Percentiles rank a stretch among this genome's conserved stretches.
phyloP scores from a whole-genome alignment of 768 basidiomycete genomes.

The Pleurotus citrinopileatus region DNA sequence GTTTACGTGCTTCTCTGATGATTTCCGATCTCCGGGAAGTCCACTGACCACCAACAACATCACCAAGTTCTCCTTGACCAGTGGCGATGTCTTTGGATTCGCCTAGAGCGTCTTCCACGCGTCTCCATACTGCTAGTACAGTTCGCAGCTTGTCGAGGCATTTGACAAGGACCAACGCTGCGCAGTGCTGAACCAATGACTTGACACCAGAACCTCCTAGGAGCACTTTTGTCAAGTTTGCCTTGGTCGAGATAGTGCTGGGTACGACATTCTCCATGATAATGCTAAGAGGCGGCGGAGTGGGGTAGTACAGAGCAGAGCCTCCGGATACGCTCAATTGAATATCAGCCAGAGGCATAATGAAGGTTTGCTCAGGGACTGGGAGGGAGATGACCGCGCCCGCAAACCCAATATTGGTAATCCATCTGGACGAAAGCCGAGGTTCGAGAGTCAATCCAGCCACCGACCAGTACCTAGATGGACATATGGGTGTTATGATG shows the following conservation, averaged over 20 bases:
- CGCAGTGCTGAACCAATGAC: conserved; percentile 80
- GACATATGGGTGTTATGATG: conserved; percentile 13
- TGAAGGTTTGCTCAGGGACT: conserved; percentile 62
- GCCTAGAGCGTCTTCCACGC: conserved; percentile 51
- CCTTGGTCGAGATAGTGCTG: conserved; percentile 58
- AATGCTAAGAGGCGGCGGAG: conserved; percentile 68
- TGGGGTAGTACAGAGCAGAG: conserved; percentile 53
- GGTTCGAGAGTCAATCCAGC: conserved; percentile 78
- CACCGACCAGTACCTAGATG: conserved; percentile 64
- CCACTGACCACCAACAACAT: conserved; percentile 71
- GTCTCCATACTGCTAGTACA: conserved; percentile 47
- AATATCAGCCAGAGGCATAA: conserved; percentile 30
- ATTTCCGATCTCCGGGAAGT: conserved; percentile 59
- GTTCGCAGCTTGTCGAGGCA: conserved; percentile 69
- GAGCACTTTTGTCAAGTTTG: conserved; percentile 78
- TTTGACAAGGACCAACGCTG: conserved; percentile 73
- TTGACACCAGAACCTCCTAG: conserved; percentile 48
- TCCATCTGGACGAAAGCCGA: conserved; percentile 86
- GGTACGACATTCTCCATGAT: conserved; percentile 84
- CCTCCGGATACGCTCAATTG: not conserved
- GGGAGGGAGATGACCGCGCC: conserved; percentile 77
- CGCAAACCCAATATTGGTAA: conserved; percentile 83
- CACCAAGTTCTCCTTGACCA: conserved; percentile 13
- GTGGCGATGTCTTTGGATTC: conserved; percentile 26
- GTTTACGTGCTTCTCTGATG: conserved; percentile 69